A percentile compares a stretch with the other conserved stretches of the same genome.
Evolutionary conservation across 495 filamentous ascomycete genomes (phyloP).

Genomic region (Annulohypoxylon stygium): DNA sequence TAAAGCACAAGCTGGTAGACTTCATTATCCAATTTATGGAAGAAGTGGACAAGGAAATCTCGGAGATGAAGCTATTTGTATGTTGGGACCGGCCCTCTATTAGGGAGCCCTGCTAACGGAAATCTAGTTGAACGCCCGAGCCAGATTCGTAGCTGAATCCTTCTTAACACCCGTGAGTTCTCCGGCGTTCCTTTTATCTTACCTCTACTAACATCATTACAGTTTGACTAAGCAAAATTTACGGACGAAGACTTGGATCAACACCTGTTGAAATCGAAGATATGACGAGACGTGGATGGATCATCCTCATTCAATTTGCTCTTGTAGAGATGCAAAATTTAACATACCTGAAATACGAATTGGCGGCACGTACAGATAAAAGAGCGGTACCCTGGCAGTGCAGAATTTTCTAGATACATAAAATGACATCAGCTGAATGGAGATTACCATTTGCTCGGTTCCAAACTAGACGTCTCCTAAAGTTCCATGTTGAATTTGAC

Average conservation of each 20-base stretch:
- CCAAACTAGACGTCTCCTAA: not conserved
- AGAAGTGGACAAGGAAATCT: constrained; percentile 99
- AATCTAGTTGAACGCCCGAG: constrained; percentile 89
- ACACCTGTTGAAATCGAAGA: constrained; percentile 22
- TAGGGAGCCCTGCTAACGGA: constrained; percentile 37
- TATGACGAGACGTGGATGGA: constrained; percentile 26
- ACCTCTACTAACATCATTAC: constrained; percentile 9
- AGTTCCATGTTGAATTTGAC: not conserved
- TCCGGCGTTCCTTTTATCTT: not conserved
- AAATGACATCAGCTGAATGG: constrained; percentile 35
- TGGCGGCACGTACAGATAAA: not conserved
- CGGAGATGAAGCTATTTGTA: constrained; percentile 99
- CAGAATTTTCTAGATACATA: constrained; percentile 37
- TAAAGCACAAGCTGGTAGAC: constrained; percentile 98
- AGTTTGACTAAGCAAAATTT: constrained; percentile 49
- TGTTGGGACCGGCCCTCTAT: constrained; percentile 50
- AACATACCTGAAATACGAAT: constrained; percentile 30
- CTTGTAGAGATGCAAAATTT: constrained; percentile 25
- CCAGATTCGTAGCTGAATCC: constrained; percentile 97
- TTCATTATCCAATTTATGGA: constrained; percentile 99
- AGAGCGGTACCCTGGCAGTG: constrained; percentile 3
- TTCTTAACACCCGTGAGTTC: constrained; percentile 91
- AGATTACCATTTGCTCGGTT: constrained; percentile 7
- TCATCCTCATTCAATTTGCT: constrained; percentile 12
- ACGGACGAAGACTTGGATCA: not conserved